Evolutionary conservation across 2,329 filamentous ascomycete species (phyloP), one percentile per base, ranked within the genome.

Genomic region (Xylaria arbuscula): DNA sequence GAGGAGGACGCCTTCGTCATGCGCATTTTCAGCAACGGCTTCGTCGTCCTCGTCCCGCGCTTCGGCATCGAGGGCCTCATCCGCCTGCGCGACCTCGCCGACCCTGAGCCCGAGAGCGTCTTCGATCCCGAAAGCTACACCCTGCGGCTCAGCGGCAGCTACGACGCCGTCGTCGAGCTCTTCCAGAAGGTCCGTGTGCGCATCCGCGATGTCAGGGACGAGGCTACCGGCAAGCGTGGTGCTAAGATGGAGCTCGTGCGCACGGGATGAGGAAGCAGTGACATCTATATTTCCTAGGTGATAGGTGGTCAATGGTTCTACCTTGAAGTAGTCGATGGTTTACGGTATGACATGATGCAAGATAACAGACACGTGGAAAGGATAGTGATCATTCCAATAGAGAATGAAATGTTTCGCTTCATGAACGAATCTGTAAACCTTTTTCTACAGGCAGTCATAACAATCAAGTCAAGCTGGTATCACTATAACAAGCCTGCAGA

Each of bases 51-150:
- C 70, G 95, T 99, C 58, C 96, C 96, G 7, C 86, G 93, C 17
- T 99, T 99, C 80, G 96, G 96, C 48, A 97, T 99, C 75, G 96
- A 99, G 83, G 92, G 93, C 48, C 83, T 98, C 70, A 96, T 99
- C 72, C 87, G 95, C 11, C 83, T 98, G 74, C 86, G 93, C 67
- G 96, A 98, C 81, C 85, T 98, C 67, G 90, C 90, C 3, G 88
- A 91, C 17, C 87, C 89, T 0, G 93, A 92, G 79, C 93, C 94
- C 0, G 91, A 94, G 72, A 92, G 92, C 56, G 88, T 88, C 38
- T 98, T 93, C 78, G 93, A 99, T 80, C 88, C 90, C 0, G 96
- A 98, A 78, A 90, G 92, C 67, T 99, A 97, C 80, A 88, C 89
- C 54, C 85, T 99, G 45, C 87, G 81, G 73, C 87, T 88, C 3